phyloP scores from a whole-genome alignment of 176 grass and related monocot species.

The Zoysia pacifica region DNA sequence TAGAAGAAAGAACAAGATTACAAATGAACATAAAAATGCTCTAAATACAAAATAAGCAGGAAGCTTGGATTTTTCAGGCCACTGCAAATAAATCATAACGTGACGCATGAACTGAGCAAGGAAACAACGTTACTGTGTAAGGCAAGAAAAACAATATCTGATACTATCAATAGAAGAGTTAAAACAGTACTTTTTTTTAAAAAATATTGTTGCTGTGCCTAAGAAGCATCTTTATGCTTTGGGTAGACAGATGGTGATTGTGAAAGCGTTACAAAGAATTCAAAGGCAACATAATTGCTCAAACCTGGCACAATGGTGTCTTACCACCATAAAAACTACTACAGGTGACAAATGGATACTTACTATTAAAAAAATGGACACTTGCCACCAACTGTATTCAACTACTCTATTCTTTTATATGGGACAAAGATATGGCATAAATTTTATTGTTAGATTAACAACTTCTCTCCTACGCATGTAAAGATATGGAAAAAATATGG shows the following conservation, averaged over 20 bases:
- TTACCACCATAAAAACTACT: neutral
- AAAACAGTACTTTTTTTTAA: neutral
- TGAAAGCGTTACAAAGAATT: neutral
- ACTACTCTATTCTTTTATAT: neutral
- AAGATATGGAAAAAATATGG: neutral
- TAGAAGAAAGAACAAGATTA: neutral
- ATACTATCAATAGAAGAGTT: neutral
- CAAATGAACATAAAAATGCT: neutral
- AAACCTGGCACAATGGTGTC: neutral
- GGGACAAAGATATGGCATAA: neutral
- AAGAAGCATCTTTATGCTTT: neutral
- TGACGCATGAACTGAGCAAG: neutral
- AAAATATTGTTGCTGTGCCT: neutral
- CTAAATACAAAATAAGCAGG: neutral
- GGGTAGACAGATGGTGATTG: neutral
- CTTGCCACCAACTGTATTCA: neutral
- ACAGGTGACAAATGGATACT: neutral
- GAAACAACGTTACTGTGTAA: neutral
- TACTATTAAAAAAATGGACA: too few relatives aligned
- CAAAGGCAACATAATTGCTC: neutral
- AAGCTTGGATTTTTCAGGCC: neutral
- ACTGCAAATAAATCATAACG: neutral
- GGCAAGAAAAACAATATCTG: neutral
- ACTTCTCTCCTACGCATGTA: neutral
- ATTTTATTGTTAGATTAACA: neutral